A percentile compares a stretch with the other conserved stretches of the same genome.
These are phyloP conservation scores for Drechslerella coelobrocha DNA, from an alignment of 2,329 filamentous ascomycete species.

Conservation along the genomic window DNA sequence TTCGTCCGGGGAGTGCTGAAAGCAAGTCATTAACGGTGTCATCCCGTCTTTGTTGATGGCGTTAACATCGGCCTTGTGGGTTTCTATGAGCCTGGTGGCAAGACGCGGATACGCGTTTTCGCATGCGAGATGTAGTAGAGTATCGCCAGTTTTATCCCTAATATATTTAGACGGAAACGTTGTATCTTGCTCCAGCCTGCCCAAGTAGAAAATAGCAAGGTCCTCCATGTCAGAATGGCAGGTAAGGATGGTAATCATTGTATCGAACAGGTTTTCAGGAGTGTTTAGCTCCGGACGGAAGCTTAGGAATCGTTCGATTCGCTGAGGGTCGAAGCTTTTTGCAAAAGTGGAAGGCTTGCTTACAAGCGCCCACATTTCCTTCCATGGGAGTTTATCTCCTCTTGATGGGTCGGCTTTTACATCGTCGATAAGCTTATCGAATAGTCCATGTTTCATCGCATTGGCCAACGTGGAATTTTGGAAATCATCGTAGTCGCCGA, in stretches of 20 bases:
- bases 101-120: neutral
- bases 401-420: neutral
- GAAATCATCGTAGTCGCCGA: conserved; percentile 14
- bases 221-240: too few species aligned
- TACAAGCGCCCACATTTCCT: conserved; percentile 19
- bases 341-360: neutral
- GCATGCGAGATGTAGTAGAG: conserved; percentile 29
- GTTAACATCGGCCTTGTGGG: conserved; percentile 12
- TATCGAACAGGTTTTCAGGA: conserved; percentile 1
- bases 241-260: neutral
- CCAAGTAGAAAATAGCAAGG: conserved; percentile 8
- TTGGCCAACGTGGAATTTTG: neutral
- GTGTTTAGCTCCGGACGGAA: conserved; percentile 16
- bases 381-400: conserved; percentile 12
- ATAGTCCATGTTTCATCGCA: neutral
- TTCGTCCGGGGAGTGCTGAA: neutral
- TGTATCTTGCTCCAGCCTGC: neutral
- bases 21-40: conserved; percentile 36
- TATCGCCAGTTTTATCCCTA: conserved; percentile 5
- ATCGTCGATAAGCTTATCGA: conserved; percentile 6
- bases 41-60: conserved; percentile 15
- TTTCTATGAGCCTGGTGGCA: neutral
- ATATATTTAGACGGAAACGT: too few species aligned
- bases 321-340: neutral
- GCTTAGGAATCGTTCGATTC: neutral